Base-by-base conservation (phyloP, 495 filamentous ascomycete species). In the Lasiosphaeria ovina region DNA sequence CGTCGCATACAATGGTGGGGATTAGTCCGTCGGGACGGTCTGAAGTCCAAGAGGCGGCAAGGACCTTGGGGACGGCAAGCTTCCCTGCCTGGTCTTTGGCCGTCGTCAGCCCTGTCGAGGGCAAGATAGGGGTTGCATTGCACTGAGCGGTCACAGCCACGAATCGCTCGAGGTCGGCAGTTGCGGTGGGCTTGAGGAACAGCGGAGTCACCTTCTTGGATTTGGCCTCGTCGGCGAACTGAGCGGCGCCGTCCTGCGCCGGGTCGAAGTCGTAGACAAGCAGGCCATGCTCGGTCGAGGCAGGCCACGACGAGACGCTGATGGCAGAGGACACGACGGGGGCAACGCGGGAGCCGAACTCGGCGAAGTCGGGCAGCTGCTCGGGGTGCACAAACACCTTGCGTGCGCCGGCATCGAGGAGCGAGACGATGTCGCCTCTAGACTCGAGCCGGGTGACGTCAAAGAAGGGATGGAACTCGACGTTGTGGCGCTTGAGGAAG, bases 1-100 rank as follows among this genome's bases (percentile, higher is more conserved):
- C 92, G 72, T 98, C 91, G 14, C 87, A 88, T 3, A 98, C 94
- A 6, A 95, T 78, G 0, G 94, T 98, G 3, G 93, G 88, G 60
- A 93, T 83, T 8, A 98, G 76, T 6, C 89, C 87, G 70, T 97
- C 96, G n/a, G 81, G 66, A 38, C 92, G 81, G 69, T 98, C 93
- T n/a, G 88, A 90, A 17, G 81, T 84, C 66, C 89, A 87, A 12
- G 81, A 78, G 0, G 83, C 77, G 35, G 89, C 85, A 36, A 98
- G 77, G 34, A 96, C 73, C 53, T 80, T 83, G 24, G 87, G 83
- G 6, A 91, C 85, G 8, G 82, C 79, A 35, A 97, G 76, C 68
- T 86, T 80, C 38, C 79, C 77, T 2, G 81, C 64, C 38, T 81
- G 74, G 49, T 78, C 74, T 24, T 79, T 83, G 63, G 89, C 85